Evolutionary conservation across 352 stramenopile genomes (phyloP).

Genomic region (Phytophthora quininea): DNA sequence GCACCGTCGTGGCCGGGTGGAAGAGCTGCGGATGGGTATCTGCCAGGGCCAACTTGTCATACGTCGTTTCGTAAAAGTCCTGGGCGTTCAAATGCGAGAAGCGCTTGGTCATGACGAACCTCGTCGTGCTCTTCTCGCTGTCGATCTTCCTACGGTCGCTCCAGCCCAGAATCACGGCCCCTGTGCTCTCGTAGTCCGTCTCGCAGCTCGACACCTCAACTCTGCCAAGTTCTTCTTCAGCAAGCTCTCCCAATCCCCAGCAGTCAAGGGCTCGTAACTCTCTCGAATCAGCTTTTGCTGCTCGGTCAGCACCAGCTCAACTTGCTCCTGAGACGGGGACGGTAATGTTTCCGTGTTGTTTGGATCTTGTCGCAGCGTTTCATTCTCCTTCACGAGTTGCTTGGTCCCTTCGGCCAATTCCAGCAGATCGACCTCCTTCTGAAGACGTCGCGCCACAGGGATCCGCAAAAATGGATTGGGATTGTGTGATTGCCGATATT

Average conservation of each 20-base stretch:
- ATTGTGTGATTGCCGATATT: too few species aligned
- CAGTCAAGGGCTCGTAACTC: constrained; percentile 41
- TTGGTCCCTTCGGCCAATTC: constrained; percentile 42
- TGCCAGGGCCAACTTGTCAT: constrained; percentile 21
- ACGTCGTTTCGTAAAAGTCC: constrained; percentile 37
- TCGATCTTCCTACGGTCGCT: constrained; percentile 52
- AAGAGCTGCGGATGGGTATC: constrained; percentile 43
- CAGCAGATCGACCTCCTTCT: constrained; percentile 46
- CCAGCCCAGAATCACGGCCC: constrained; percentile 57
- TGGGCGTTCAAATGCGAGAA: constrained; percentile 40
- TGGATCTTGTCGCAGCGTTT: constrained; percentile 23
- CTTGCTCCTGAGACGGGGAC: constrained; percentile 28
- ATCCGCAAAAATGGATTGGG: too few species aligned
- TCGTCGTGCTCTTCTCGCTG: constrained; percentile 34
- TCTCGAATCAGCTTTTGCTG: constrained; percentile 43
- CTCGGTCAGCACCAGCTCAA: constrained; percentile 42
- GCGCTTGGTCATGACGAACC: constrained; percentile 53
- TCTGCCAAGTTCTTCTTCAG: constrained; percentile 34
- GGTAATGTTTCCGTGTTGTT: constrained; percentile 4
- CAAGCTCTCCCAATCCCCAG: constrained; percentile 13
- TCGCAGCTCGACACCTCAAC: constrained; percentile 31
- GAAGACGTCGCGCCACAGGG: constrained; percentile 35
- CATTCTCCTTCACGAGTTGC: constrained; percentile 42
- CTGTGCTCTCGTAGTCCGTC: constrained; percentile 34
- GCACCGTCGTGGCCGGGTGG: constrained; percentile 24